Conservation (phyloP, 73 alveolate species). For the Tetrahymena thermophila region DNA sequence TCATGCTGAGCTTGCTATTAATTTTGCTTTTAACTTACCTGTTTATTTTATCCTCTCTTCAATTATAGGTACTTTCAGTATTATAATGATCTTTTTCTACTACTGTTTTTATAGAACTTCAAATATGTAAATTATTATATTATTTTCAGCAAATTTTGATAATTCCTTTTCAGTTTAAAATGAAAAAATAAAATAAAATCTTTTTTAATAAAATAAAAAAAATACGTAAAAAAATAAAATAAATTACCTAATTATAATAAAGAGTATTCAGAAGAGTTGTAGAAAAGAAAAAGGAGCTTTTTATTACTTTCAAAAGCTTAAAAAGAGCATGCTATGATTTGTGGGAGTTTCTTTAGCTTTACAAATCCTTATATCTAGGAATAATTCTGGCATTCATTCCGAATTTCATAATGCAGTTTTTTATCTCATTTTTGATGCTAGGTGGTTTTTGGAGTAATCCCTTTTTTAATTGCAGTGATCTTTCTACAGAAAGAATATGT, state of each 20-base stretch:
- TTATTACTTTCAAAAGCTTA: background rate
- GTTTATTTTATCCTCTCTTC: slow-evolving; percentile 5
- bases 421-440: background rate
- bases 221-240: too few species aligned
- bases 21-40: slow-evolving; percentile 20
- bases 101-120: background rate
- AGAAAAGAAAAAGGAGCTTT: background rate
- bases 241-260: too few species aligned
- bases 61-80: slow-evolving; percentile 1
- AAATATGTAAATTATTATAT: background rate
- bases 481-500: background rate
- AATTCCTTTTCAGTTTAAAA: too few species aligned
- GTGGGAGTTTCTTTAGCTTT: background rate
- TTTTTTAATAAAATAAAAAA: too few species aligned
- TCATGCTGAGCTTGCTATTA: slow-evolving; percentile 15
- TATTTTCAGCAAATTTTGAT: background rate
- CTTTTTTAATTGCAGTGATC: background rate
- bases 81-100: background rate
- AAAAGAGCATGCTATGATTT: background rate
- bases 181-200: too few species aligned
- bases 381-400: background rate
- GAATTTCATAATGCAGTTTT: background rate
- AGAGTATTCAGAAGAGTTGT: background rate
- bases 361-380: background rate
- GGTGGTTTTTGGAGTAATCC: background rate